These are phyloP conservation scores for Trypanosoma caninum DNA, from an alignment of 208 protist species.

Conservation along the genomic window DNA sequence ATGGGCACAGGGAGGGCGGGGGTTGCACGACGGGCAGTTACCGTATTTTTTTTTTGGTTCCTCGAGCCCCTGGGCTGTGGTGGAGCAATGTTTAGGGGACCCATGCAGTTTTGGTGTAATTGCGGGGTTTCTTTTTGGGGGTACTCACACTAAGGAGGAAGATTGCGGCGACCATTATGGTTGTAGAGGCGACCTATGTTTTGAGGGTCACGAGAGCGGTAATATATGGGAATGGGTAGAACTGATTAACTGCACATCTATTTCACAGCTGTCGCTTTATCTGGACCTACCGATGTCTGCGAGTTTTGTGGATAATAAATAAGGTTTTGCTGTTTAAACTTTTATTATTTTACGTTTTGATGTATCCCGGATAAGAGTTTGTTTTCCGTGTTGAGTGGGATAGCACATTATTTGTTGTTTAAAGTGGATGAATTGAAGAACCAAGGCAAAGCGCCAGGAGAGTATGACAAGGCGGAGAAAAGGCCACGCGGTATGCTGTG, in stretches of 20 bases:
- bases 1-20: constrained; percentile 15
- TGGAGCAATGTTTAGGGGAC: constrained; percentile 20
- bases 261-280: constrained; percentile 22
- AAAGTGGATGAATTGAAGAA: no score
- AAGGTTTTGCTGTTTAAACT: constrained; percentile 1
- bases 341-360: neutral
- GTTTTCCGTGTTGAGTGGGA: no score
- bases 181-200: neutral
- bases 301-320: neutral
- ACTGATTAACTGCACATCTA: constrained; percentile 16
- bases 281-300: constrained; percentile 4
- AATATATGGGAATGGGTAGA: constrained; percentile 25
- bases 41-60: constrained; percentile 1
- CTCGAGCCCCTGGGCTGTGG: constrained; percentile 7
- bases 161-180: neutral
- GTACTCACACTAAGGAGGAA: neutral
- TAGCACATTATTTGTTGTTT: no score
- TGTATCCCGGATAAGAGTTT: no score
- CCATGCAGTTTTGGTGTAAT: constrained; percentile 32
- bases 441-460: no score
- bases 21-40: neutral
- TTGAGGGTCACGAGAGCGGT: neutral
- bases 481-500: no score
- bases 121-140: constrained; percentile 23
- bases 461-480: no score